Evolutionary conservation across 1,284 basidiomycete species (phyloP).

Genomic region (Sporisorium graminicola): DNA sequence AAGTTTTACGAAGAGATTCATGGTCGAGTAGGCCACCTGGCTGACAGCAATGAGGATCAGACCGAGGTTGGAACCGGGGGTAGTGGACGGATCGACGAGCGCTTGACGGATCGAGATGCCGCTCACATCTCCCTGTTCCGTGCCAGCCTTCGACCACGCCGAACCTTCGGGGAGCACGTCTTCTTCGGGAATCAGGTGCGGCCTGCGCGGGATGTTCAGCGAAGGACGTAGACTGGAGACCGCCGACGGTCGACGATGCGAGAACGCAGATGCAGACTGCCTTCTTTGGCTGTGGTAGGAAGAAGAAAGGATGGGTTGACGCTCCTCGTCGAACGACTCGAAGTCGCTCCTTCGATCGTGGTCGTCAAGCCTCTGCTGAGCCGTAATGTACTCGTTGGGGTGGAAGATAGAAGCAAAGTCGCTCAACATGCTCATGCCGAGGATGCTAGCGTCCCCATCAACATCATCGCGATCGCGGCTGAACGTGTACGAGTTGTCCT

Average conservation of each 20-base stretch:
- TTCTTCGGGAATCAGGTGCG: slow-evolving; percentile 26
- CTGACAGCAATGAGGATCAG: slow-evolving; percentile 48
- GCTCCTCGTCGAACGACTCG: slow-evolving; percentile 34
- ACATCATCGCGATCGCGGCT: slow-evolving; percentile 19
- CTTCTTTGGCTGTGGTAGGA: slow-evolving; percentile 18
- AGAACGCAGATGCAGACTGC: slow-evolving; percentile 20
- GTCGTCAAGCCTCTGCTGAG: slow-evolving; percentile 38
- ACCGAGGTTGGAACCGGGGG: slow-evolving; percentile 49
- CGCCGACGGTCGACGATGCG: slow-evolving; percentile 29
- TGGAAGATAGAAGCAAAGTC: slow-evolving; percentile 51
- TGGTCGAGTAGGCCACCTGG: slow-evolving; percentile 66
- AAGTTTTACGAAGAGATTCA: slow-evolving; percentile 77
- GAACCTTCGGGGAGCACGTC: slow-evolving; percentile 26
- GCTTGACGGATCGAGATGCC: slow-evolving; percentile 48
- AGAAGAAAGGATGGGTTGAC: slow-evolving; percentile 19
- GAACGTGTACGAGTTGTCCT: slow-evolving; percentile 12
- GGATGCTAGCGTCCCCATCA: slow-evolving; percentile 28
- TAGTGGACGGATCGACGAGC: slow-evolving; percentile 34
- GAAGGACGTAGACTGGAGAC: slow-evolving; percentile 31
- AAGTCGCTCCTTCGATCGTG: slow-evolving; percentile 28
- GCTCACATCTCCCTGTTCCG: slow-evolving; percentile 27
- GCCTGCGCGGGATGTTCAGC: slow-evolving; percentile 13
- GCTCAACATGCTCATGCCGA: slow-evolving; percentile 36
- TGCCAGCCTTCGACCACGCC: slow-evolving; percentile 22
- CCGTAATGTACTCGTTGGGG: slow-evolving; percentile 45